Conservation (phyloP, 179 eudicot species). For the Beta macrorhiza region DNA sequence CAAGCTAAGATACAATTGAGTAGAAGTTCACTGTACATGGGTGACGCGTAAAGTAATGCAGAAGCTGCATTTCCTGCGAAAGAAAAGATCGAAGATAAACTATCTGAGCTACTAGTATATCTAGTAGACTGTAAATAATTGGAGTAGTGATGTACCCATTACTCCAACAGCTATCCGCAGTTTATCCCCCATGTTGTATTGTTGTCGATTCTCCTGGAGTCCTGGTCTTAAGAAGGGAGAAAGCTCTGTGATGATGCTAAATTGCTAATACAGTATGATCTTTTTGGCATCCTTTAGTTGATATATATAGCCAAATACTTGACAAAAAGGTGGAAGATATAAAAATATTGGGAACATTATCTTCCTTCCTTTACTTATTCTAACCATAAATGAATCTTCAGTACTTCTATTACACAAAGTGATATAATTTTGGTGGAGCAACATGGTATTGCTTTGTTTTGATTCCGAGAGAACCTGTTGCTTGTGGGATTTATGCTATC, state of each 20-base stretch:
- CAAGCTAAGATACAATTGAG: conserved; percentile 3
- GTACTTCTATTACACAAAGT: conserved; percentile 1
- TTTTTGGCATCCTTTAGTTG: conserved; percentile 22
- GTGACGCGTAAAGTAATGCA: conserved; percentile 66
- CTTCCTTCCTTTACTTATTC: conserved; percentile 24
- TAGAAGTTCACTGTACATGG: conserved; percentile 45
- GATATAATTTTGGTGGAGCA: not conserved
- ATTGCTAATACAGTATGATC: conserved; percentile 12
- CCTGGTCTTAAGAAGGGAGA: not conserved
- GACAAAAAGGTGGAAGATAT: conserved; percentile 19
- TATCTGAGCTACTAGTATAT: not conserved
- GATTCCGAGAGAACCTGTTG: conserved; percentile 22
- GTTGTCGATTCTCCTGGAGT: conserved; percentile 7
- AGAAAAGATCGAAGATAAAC: conserved; percentile 15
- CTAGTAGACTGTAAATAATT: conserved; percentile 1
- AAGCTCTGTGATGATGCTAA: conserved; percentile 7
- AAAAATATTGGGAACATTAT: conserved; percentile 24
- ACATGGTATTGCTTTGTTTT: conserved; percentile 12
- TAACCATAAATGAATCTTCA: conserved; percentile 1
- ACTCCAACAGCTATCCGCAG: conserved; percentile 57
- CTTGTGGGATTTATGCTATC: not conserved
- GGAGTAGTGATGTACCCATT: conserved; percentile 50
- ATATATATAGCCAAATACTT: conserved; percentile 34
- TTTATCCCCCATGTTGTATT: conserved; percentile 50
- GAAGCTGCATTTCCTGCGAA: conserved; percentile 75